phyloP scores from a whole-genome alignment of 768 basidiomycete species.

The Tricholoma matsutake region DNA sequence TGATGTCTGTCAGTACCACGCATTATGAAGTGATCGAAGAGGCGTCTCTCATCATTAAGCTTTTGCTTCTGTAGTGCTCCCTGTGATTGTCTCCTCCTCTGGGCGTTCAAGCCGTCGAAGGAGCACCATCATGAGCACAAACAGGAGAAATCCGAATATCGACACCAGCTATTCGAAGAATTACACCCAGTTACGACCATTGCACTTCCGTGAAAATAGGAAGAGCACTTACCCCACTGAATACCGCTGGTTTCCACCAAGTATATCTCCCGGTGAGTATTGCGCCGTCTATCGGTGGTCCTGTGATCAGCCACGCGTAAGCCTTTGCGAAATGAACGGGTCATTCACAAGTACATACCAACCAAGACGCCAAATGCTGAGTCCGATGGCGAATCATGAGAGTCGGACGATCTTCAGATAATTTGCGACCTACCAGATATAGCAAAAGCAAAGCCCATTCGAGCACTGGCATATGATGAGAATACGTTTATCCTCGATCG shows the following conservation, averaged over 20 bases:
- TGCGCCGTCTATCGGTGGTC: not conserved
- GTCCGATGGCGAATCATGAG: not conserved
- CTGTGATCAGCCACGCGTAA: not conserved
- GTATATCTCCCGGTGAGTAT: not conserved
- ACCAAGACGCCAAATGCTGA: not conserved
- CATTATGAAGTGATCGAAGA: not conserved
- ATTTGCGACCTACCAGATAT: not conserved
- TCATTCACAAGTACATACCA: not conserved
- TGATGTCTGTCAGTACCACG: not conserved
- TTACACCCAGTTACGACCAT: not conserved
- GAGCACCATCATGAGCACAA: not conserved
- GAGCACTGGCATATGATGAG: not conserved
- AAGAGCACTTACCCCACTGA: not conserved
- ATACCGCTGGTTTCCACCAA: not conserved
- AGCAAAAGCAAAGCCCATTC: not conserved
- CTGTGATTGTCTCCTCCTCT: not conserved
- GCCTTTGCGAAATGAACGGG: not conserved
- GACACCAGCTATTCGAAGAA: not conserved
- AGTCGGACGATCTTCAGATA: not conserved
- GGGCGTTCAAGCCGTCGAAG: not conserved
- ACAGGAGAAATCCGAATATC: not conserved
- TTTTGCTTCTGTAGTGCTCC: not conserved
- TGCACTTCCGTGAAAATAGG: not conserved
- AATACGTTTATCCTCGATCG: not conserved
- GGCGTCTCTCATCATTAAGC: no score